These are phyloP conservation scores for Echinosophora koreensis DNA, from an alignment of 306 rosid species.

Conservation along the genomic window DNA sequence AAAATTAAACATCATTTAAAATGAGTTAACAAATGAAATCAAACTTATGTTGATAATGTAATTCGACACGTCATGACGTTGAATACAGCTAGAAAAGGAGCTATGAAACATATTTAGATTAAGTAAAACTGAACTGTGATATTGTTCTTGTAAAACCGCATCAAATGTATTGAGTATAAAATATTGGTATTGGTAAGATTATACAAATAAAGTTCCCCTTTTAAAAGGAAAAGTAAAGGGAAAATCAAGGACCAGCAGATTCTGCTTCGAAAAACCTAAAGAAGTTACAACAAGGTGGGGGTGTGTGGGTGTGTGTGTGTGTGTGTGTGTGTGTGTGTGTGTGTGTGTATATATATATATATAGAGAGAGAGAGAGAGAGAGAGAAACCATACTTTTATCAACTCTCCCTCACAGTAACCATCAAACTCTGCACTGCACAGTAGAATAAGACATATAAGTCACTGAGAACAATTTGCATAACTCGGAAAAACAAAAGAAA, in stretches of 20 bases:
- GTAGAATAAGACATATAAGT: conserved; percentile 39
- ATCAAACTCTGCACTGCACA: conserved; percentile 82
- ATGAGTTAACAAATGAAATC: conserved; percentile 33
- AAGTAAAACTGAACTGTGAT: neutral
- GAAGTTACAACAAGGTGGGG: neutral
- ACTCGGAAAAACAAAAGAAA: neutral
- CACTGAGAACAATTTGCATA: conserved; percentile 13
- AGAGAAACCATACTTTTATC: conserved; percentile 61
- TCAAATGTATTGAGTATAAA: conserved; percentile 6
- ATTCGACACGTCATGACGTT: conserved; percentile 4
- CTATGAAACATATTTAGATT: conserved; percentile 2
- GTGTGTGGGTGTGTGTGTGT: no score
- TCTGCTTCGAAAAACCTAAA: neutral
- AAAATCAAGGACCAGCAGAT: conserved; percentile 21
- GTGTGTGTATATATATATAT: no score
- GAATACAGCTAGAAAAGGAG: conserved; percentile 33
- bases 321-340: no score
- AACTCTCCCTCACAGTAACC: conserved; percentile 88
- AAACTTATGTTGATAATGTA: conserved; percentile 5
- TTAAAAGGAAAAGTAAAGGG: conserved; percentile 21
- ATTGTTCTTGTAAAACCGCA: conserved; percentile 21
- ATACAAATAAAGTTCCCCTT: conserved; percentile 3
- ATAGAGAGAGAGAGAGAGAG: neutral
- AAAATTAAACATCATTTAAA: conserved; percentile 40
- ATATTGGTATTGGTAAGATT: neutral